Percentiles rank a stretch among this genome's conserved stretches.
These are phyloP conservation scores for Meredithiella fracta DNA, from an alignment of 2,329 filamentous ascomycete genomes.

Conservation along the genomic window DNA sequence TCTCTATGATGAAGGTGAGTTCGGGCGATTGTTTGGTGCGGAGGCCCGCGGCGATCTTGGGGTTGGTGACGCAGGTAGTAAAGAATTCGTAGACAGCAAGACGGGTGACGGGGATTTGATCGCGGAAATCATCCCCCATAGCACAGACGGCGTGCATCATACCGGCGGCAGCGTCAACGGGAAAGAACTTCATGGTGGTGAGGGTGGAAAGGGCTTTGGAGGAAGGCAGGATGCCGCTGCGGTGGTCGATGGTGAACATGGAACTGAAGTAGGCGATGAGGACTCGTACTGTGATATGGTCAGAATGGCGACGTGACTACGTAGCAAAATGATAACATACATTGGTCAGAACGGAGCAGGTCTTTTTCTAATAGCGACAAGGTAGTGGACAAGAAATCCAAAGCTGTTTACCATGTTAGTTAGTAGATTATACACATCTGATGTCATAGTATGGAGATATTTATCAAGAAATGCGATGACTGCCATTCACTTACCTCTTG, in stretches of 20 bases:
- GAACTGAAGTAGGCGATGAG: constrained; percentile 39
- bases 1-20: constrained; percentile 30
- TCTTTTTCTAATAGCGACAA: constrained; percentile 31
- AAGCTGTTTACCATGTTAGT: constrained; percentile 23
- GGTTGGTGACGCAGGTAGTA: constrained; percentile 27
- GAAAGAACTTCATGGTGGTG: constrained; percentile 33
- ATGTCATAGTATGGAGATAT: constrained; percentile 7
- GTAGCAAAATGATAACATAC: constrained; percentile 18
- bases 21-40: constrained; percentile 24
- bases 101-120: constrained; percentile 35
- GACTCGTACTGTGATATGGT: constrained; percentile 25
- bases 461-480: background rate
- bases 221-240: constrained; percentile 39
- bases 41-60: constrained; percentile 28
- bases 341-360: constrained; percentile 33
- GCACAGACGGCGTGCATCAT: constrained; percentile 34
- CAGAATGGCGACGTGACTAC: background rate
- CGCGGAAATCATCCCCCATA: constrained; percentile 39
- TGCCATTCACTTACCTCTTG: constrained; percentile 27
- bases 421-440: background rate
- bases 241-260: constrained; percentile 43
- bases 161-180: constrained; percentile 29
- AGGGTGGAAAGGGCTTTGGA: constrained; percentile 35
- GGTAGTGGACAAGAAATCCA: constrained; percentile 40
- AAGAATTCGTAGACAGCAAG: constrained; percentile 36